phyloP scores from a whole-genome alignment of 2,329 filamentous ascomycete species.

The Didymella lethalis region DNA sequence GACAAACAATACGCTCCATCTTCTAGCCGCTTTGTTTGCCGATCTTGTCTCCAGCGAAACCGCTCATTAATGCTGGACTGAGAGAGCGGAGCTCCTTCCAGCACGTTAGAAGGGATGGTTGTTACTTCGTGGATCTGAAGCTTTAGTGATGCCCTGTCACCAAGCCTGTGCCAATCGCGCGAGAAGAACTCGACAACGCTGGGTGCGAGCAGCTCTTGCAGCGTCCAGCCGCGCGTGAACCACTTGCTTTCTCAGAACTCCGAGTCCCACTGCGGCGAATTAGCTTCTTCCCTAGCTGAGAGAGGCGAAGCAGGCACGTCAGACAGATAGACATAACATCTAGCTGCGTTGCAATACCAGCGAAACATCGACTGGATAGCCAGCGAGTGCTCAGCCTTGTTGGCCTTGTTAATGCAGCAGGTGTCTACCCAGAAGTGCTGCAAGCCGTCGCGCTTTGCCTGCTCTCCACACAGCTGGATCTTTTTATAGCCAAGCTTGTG shows the following conservation, averaged over 20 bases:
- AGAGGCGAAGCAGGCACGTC: conserved; percentile 16
- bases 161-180: neutral
- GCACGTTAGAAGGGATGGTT: neutral
- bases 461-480: conserved; percentile 1
- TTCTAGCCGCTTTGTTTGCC: too few relatives aligned
- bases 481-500: conserved; percentile 3
- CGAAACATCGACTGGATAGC: conserved; percentile 29
- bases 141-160: neutral
- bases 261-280: conserved; percentile 11
- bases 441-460: conserved; percentile 7
- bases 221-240: neutral
- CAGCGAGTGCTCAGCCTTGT: conserved; percentile 4
- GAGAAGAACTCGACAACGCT: neutral
- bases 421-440: too few relatives aligned
- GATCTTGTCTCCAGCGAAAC: neutral
- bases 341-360: conserved; percentile 5
- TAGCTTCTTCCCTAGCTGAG: neutral
- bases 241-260: conserved; percentile 10
- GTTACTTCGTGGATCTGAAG: neutral
- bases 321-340: conserved; percentile 11
- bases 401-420: too few relatives aligned
- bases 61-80: neutral
- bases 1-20: too few relatives aligned
- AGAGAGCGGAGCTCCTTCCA: neutral
- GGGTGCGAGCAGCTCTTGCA: conserved; percentile 11